Evolutionary conservation across 2,329 filamentous ascomycete genomes (phyloP), one percentile per base, ranked within the genome.

Genomic region (Fusarium vanettenii): DNA sequence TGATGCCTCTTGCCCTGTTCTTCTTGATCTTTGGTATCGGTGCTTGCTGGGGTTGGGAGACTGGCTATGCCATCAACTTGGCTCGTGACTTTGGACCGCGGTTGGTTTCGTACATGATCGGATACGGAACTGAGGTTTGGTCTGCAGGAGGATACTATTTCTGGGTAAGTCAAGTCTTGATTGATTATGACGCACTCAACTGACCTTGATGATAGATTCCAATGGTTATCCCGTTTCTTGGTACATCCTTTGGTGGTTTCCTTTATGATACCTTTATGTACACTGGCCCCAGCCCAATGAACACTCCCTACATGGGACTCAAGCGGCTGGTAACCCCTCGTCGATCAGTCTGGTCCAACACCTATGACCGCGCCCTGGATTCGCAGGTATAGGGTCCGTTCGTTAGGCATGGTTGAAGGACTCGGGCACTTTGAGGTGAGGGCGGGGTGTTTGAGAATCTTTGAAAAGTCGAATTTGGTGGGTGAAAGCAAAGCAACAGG

Each of bases 11-110:
- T 2, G 89, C 85, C 9, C 82, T 94, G 7, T 93, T 94, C 83
- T 94, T 94, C 82, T 84, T 94, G 57, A 91, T 94, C 71, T 94
- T 94, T 78, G 92, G 92, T 9, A 90, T 94, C 25, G 92, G 92
- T 20, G 90, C 91, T 35, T 92, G 91, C 79, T 94, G 93, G 77
- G 93, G 93, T 8, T 94, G 91, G 91, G 89, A 94, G 81, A 95
- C 92, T 1, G 92, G 93, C 41, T 95, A 93, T 82, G 92, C 92
- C 18, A 93, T 94, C 74, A 94, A 94, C 78, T 82, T 93, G 48
- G 92, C 92, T 39, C 87, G 93, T 81, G 93, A 95, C 73, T 93
- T 94, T 79, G 91, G 92, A 1, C 92, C 92, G 11, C 86, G 92
- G 13, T 81, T 94, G 50, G 89, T 93, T 71, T 89, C 89, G 1